Evolutionary conservation across 2,329 filamentous ascomycete genomes (phyloP), one percentile per base, ranked within the genome.

Genomic region (Penicillium digitatum): DNA sequence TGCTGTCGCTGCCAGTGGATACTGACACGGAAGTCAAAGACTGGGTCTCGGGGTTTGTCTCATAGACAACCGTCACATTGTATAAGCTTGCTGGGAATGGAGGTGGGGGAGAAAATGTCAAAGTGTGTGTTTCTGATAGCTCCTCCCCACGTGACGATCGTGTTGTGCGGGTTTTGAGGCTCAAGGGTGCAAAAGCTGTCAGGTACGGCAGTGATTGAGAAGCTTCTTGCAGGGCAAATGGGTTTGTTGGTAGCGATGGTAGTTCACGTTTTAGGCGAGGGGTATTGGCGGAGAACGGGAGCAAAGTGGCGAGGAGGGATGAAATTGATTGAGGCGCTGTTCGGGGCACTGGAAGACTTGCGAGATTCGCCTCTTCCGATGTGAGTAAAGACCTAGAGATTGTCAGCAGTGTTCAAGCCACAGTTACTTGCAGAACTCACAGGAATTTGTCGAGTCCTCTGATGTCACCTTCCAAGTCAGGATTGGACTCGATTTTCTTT

Each of bases 121-220:
- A 57, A 14, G 65, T 65, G 57, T 75, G 72, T 37, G 56, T 71
- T 56, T 75, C 72, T 3, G 64, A 55, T 10, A 73, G 49, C 10
- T 46, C 44, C 14, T 57, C 54, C 5, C 60, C 45, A 22, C 63
- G 55, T 9, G 62, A 55, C 9, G 66, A 57, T 10, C 64, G 62
- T n/a, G 54, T 66, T 26, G 68, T 72, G 31, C 68, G 64, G 14
- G 69, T 55, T 6, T 58, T 65, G 54, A 88, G 85, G 0, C 76
- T 77, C 14, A 94, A 79, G 0, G 87, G 83, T 0, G 84, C 88
- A 63, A 94, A 90, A 9, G 87, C 78, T 43, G 87, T 82, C 0
- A 92, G 78, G 60, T 87, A 90, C 0, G 87, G 84, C 2, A 88
- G 73, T 47, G 87, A 83, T 56, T 91, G 83, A 0, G 64, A 58